These are phyloP conservation scores for Astragalus membranaceus DNA, from an alignment of 306 rosid species.

Conservation along the genomic window DNA sequence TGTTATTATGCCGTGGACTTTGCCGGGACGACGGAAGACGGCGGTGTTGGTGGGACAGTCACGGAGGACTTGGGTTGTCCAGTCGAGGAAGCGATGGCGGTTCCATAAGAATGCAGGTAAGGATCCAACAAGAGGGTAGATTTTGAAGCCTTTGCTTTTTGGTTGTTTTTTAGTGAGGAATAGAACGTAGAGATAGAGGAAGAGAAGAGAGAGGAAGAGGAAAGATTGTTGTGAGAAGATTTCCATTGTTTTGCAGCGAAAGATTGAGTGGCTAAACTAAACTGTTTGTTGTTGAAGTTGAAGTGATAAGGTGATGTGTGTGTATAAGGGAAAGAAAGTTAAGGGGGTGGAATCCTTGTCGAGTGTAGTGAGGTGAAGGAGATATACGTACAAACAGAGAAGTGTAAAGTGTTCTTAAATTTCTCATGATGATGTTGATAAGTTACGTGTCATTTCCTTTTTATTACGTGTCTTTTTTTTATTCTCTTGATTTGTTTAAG, in stretches of 20 bases:
- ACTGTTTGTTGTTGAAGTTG: neutral
- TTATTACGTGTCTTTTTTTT: too few relatives aligned
- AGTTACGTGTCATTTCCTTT: too few relatives aligned
- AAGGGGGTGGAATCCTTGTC: too few relatives aligned
- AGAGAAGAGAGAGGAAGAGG: conserved; percentile 4
- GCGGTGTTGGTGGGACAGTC: conserved; percentile 40
- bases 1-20: conserved; percentile 31
- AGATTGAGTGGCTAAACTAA: neutral
- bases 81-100: conserved; percentile 56
- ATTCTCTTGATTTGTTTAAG: too few relatives aligned
- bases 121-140: conserved; percentile 44
- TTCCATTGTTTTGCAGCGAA: neutral
- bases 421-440: too few relatives aligned
- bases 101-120: conserved; percentile 45
- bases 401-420: too few relatives aligned
- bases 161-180: neutral
- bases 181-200: conserved; percentile 15
- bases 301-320: neutral
- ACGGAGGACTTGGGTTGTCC: conserved; percentile 48
- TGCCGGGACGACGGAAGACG: conserved; percentile 36
- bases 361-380: too few relatives aligned
- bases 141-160: conserved; percentile 32
- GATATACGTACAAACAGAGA: too few relatives aligned
- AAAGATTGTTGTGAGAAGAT: neutral
- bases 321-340: too few relatives aligned